A percentile compares a stretch with the other conserved stretches of the same genome.
These are phyloP conservation scores for Hypoxylon sp. DNA, from an alignment of 2,329 filamentous ascomycete species.

Conservation along the genomic window DNA sequence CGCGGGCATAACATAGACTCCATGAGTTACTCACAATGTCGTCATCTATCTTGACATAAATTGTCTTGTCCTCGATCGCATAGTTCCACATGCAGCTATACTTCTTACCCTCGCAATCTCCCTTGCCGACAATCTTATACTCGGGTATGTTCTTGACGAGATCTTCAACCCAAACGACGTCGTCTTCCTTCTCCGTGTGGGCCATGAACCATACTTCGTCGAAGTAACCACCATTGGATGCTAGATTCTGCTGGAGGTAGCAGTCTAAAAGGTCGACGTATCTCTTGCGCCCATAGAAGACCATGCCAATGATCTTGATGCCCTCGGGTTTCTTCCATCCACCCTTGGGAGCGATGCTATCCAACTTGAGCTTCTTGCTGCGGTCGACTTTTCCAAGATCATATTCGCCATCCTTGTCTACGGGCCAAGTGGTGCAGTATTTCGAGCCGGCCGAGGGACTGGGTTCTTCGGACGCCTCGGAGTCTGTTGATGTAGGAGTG, in stretches of 20 bases:
- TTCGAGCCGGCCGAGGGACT: constrained; percentile 17
- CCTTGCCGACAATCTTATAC: constrained; percentile 49
- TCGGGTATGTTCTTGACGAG: constrained; percentile 48
- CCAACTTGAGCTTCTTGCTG: constrained; percentile 24
- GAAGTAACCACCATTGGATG: constrained; percentile 54
- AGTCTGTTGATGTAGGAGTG: neutral
- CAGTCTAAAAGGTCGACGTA: constrained; percentile 58
- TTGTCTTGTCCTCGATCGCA: constrained; percentile 46
- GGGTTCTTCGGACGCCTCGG: neutral
- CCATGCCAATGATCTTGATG: constrained; percentile 54
- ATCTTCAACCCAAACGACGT: constrained; percentile 52
- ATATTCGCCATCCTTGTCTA: constrained; percentile 37
- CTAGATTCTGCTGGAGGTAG: constrained; percentile 55
- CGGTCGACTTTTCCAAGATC: constrained; percentile 26
- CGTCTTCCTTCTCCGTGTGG: constrained; percentile 50
- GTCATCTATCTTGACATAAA: constrained; percentile 57
- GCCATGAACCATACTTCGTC: constrained; percentile 57
- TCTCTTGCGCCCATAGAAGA: constrained; percentile 56
- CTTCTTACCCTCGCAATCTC: constrained; percentile 47
- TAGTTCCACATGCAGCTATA: constrained; percentile 49
- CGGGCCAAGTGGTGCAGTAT: constrained; percentile 46
- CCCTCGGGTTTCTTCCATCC: constrained; percentile 45
- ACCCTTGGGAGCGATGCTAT: constrained; percentile 41
- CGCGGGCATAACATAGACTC: neutral
- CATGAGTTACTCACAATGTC: constrained; percentile 50